Percentiles rank a stretch among this genome's conserved stretches.
These are phyloP conservation scores for Nissolia schottii DNA, from an alignment of 306 rosid species.

Conservation along the genomic window DNA sequence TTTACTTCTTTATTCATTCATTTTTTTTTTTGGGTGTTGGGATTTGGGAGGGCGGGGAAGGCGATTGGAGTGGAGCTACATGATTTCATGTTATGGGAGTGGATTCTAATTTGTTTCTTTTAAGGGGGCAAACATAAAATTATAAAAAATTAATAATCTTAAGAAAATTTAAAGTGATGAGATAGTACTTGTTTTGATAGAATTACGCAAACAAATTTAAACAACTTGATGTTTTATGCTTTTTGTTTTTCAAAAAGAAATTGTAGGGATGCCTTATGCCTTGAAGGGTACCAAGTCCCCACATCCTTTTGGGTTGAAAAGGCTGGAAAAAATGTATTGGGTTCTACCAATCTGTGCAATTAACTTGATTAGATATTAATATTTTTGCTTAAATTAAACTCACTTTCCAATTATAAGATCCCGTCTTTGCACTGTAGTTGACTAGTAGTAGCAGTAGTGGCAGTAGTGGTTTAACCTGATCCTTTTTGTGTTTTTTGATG, in stretches of 20 bases:
- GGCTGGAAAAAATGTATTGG: not conserved
- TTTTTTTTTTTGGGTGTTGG: not conserved
- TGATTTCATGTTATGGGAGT: not conserved
- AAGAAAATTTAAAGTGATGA: not conserved
- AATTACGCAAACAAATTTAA: not conserved
- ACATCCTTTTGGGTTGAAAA: not conserved
- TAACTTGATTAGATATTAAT: not conserved
- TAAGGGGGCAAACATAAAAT: not conserved
- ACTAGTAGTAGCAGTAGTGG: not conserved
- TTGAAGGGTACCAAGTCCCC: not conserved
- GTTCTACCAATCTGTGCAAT: not conserved
- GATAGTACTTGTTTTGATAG: not conserved
- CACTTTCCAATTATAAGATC: not conserved
- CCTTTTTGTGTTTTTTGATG: conserved; percentile 20
- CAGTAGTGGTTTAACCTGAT: not conserved
- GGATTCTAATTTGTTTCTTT: not conserved
- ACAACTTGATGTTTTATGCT: not conserved
- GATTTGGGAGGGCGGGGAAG: not conserved
- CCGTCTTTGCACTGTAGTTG: not conserved
- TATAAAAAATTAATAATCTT: not conserved
- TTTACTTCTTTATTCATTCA: not conserved
- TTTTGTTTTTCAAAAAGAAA: not conserved
- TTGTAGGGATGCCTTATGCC: not conserved
- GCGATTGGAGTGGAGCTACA: not conserved
- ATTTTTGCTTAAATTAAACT: conserved; percentile 9